A percentile compares a stretch with the other conserved stretches of the same genome.
These are phyloP conservation scores for Aspergillus calidoustus DNA, from an alignment of 2,329 filamentous ascomycete species.

Conservation along the genomic window DNA sequence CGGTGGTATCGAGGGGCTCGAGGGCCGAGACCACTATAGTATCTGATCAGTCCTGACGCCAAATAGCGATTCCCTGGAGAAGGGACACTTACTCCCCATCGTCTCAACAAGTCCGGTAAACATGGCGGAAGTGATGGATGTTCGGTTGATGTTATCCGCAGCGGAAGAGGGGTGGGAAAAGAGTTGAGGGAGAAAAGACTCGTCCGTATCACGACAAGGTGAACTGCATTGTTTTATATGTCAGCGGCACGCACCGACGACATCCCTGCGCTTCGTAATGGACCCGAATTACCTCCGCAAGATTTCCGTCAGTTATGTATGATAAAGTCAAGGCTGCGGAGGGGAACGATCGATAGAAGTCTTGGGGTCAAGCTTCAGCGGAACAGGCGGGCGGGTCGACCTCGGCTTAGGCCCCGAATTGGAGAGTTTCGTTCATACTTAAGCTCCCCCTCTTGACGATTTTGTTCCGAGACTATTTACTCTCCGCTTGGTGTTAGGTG, in stretches of 20 bases:
- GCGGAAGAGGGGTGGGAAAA: slow-evolving; percentile 19
- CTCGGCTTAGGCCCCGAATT: slow-evolving; percentile 22
- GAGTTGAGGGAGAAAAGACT: not conserved
- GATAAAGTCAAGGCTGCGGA: not conserved
- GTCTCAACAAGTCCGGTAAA: slow-evolving; percentile 95
- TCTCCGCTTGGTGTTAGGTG: not conserved
- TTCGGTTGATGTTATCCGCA: slow-evolving; percentile 15
- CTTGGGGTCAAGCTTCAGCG: slow-evolving; percentile 5
- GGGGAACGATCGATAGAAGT: not conserved
- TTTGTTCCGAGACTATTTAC: slow-evolving; percentile 7
- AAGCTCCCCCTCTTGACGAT: slow-evolving; percentile 2
- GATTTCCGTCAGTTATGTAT: not conserved
- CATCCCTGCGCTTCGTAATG: not conserved
- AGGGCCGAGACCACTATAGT: slow-evolving; percentile 77
- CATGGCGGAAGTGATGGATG: slow-evolving; percentile 58
- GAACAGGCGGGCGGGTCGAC: slow-evolving; percentile 15
- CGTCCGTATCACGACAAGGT: not conserved
- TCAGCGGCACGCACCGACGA: not conserved
- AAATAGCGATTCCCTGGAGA: too few relatives aligned
- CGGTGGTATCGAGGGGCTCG: slow-evolving; percentile 75
- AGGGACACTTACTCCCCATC: slow-evolving; percentile 74
- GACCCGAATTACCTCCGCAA: not conserved
- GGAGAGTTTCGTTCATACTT: slow-evolving; percentile 6
- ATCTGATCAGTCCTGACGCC: slow-evolving; percentile 1
- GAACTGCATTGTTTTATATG: not conserved